phyloP scores from a whole-genome alignment of 2,329 filamentous ascomycete species.

The Ascochyta rabiei region DNA sequence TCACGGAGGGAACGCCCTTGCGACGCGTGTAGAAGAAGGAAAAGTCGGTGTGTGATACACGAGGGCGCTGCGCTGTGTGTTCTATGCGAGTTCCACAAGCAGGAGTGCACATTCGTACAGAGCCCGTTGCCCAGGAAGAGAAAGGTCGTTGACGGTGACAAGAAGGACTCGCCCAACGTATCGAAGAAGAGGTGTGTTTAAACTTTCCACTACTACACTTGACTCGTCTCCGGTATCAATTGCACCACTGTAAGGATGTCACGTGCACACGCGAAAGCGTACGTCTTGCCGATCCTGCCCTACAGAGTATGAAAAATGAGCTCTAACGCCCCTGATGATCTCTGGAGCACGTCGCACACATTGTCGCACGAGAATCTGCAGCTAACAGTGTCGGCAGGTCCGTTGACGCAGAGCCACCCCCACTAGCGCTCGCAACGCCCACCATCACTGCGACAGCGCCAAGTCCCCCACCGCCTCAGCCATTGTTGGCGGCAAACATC shows the following conservation, averaged over 20 bases:
- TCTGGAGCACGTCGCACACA: background rate
- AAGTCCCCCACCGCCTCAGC: conserved; percentile 43
- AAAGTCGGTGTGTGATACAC: conserved; percentile 78
- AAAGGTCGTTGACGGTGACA: conserved; percentile 70
- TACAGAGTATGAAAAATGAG: background rate
- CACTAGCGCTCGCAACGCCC: conserved; percentile 48
- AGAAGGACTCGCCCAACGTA: conserved; percentile 62
- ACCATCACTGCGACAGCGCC: conserved; percentile 50
- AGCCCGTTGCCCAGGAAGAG: conserved; percentile 81
- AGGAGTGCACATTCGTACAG: conserved; percentile 78
- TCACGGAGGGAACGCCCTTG: conserved; percentile 51
- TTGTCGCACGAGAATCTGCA: conserved; percentile 13
- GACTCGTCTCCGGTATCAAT: conserved; percentile 10
- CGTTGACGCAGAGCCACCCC: conserved; percentile 48
- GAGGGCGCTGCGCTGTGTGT: conserved; percentile 76
- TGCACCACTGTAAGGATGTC: conserved; percentile 17
- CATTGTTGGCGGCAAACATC: conserved; percentile 33
- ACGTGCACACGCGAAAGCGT: conserved; percentile 31
- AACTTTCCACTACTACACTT: conserved; percentile 26
- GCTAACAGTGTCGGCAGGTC: conserved; percentile 43
- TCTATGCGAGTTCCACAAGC: conserved; percentile 76
- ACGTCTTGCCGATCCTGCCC: background rate
- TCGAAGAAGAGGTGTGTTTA: conserved; percentile 71
- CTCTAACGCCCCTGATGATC: background rate
- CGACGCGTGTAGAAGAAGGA: conserved; percentile 75